phyloP scores from a whole-genome alignment of 1,139 yeast genomes.

The Pichia cactophila region DNA sequence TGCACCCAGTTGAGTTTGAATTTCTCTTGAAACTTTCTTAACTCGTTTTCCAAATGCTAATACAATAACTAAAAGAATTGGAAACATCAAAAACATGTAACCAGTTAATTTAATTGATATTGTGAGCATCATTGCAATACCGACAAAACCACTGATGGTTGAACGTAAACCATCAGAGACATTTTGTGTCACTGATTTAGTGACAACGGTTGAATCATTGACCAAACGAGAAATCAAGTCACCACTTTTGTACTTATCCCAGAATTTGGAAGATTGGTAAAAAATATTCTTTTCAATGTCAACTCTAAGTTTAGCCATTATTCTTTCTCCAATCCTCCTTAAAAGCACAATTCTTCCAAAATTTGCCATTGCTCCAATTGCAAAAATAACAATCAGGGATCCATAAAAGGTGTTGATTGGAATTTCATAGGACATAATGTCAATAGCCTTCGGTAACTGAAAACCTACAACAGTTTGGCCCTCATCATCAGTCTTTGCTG shows the following conservation, averaged over 20 bases:
- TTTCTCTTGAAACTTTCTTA: conserved; percentile 40
- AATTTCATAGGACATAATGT: conserved; percentile 19
- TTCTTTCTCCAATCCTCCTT: conserved; percentile 43
- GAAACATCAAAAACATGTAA: conserved; percentile 49
- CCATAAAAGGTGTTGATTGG: conserved; percentile 25
- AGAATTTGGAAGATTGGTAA: conserved; percentile 48
- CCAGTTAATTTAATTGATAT: conserved; percentile 50
- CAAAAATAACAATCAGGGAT: conserved; percentile 32
- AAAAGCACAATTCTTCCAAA: conserved; percentile 44
- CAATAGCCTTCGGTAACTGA: conserved; percentile 16
- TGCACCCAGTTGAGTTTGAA: conserved; percentile 48
- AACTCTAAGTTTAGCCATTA: conserved; percentile 47
- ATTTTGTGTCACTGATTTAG: conserved; percentile 47
- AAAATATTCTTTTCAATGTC: conserved; percentile 43
- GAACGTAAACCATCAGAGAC: conserved; percentile 51
- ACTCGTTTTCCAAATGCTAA: conserved; percentile 46
- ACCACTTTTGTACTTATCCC: conserved; percentile 52
- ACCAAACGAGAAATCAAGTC: conserved; percentile 50
- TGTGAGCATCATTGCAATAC: conserved; percentile 49
- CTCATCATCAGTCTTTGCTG: conserved; percentile 38
- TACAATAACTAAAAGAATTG: conserved; percentile 45
- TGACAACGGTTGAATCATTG: conserved; percentile 48
- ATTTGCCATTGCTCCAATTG: conserved; percentile 43
- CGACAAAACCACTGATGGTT: conserved; percentile 46
- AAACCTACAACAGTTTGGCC: conserved; percentile 5